Conservation (phyloP, 2,329 filamentous ascomycete genomes). For the Fusarium nodosum region DNA sequence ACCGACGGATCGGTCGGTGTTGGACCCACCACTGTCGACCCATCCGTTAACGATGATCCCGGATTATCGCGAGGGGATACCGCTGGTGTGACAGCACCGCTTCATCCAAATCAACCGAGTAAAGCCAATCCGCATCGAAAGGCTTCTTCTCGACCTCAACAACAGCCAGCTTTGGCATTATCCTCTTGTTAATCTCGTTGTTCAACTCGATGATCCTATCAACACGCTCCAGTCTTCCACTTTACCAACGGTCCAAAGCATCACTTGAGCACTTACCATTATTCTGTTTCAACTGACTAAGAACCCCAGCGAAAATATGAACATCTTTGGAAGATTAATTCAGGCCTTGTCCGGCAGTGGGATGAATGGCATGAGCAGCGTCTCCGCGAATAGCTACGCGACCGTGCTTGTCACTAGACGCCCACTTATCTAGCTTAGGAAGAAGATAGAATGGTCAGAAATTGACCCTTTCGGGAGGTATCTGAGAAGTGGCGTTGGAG, state of each 20-base stretch:
- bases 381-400: slow-evolving; percentile 63
- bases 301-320: slow-evolving; percentile 59
- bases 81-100: slow-evolving; percentile 41
- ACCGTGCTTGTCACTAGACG: slow-evolving; percentile 49
- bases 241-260: slow-evolving; percentile 58
- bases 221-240: slow-evolving; percentile 61
- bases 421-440: slow-evolving; percentile 62
- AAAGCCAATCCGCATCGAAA: slow-evolving; percentile 60
- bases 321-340: slow-evolving; percentile 66
- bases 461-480: slow-evolving; percentile 55
- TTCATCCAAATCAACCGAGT: slow-evolving; percentile 56
- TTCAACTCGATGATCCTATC: slow-evolving; percentile 64
- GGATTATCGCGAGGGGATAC: too few species aligned
- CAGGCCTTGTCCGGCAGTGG: slow-evolving; percentile 61
- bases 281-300: slow-evolving; percentile 48
- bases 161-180: slow-evolving; percentile 57
- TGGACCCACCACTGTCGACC: too few species aligned
- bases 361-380: slow-evolving; percentile 64
- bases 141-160: slow-evolving; percentile 44
- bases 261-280: slow-evolving; percentile 41
- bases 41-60: too few species aligned
- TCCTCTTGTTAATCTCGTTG: slow-evolving; percentile 60
- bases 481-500: slow-evolving; percentile 51
- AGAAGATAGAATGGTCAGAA: slow-evolving; percentile 65
- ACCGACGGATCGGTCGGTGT: too few species aligned